Evolutionary conservation across 768 basidiomycete genomes (phyloP), one percentile per base, ranked within the genome.

Genomic region (Suillus luteus): DNA sequence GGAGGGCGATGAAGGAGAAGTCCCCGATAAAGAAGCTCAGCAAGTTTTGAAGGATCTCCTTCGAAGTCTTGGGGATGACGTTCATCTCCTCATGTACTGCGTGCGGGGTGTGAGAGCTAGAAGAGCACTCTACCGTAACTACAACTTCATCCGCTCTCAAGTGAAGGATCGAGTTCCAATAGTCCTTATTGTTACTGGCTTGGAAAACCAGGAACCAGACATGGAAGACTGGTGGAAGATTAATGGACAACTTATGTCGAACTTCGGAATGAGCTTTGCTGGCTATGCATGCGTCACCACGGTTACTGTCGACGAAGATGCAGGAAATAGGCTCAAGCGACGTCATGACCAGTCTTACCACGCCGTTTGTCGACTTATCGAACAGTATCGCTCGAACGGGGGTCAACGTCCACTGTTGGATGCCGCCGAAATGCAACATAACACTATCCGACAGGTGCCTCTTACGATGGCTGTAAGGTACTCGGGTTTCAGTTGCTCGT

Each of bases 211-310:
- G 1, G 70, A 77, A 35, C 67, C 66, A 22, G 70, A 72, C 3
- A 78, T 78, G 72, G 74, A 75, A 3, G 58, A 59, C 31, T 82
- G 81, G 81, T 81, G 79, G 81, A 63, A 48, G n/a, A 61, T 70
- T 59, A 77, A 80, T 43, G 69, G 77, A 63, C 62, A 64, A 38
- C 61, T 63, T 10, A 73, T 82, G 59, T 67, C 65, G n/a, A 62
- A 59, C 33, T 67, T 76, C 40, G 70, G 71, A 10, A 81, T 82
- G 71, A 57, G 63, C 11, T 80, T 80, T n/a, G 67, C 71, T 43
- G 79, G 74, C 2, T 73, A 78, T 19, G 81, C 77, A 12, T 82
- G 81, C 59, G 71, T 82, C 57, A 71, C 70, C 1, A 52, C 69
- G 5, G 43, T 55, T 14, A 24, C 35, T n/a, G n/a, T 15, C 5